Percentiles rank a stretch among this genome's conserved stretches.
phyloP scores from a whole-genome alignment of 116 monocot species.

The Zostera marina region DNA sequence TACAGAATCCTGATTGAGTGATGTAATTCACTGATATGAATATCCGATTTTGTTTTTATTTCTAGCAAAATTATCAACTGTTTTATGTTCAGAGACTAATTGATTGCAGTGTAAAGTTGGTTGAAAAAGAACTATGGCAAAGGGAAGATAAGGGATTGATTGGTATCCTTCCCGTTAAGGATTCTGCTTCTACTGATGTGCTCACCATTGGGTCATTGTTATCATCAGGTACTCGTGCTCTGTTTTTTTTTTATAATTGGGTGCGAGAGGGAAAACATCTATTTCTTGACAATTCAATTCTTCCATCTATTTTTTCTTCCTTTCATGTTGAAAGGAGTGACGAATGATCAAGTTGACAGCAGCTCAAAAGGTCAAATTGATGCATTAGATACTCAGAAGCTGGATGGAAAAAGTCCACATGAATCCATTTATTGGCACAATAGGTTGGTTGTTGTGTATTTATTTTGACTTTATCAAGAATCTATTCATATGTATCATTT shows the following conservation, averaged over 20 bases:
- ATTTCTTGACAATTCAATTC: background rate
- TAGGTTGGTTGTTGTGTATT: slow-evolving; percentile 22
- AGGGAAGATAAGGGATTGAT: slow-evolving; percentile 90
- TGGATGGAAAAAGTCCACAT: slow-evolving; percentile 57
- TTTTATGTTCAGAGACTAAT: slow-evolving; percentile 11
- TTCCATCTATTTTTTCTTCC: background rate
- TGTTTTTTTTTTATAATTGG: background rate
- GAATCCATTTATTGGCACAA: slow-evolving; percentile 85
- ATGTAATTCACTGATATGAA: no score
- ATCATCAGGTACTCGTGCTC: slow-evolving; percentile 37
- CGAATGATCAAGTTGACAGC: slow-evolving; percentile 40
- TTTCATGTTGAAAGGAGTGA: slow-evolving; percentile 19
- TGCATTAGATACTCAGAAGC: slow-evolving; percentile 47
- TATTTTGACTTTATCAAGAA: background rate
- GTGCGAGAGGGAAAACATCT: no score
- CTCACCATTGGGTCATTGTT: slow-evolving; percentile 26
- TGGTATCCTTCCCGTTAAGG: slow-evolving; percentile 77
- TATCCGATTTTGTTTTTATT: no score
- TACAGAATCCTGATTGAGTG: no score
- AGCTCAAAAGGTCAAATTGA: slow-evolving; percentile 31
- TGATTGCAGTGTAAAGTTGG: slow-evolving; percentile 70
- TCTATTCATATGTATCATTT: background rate
- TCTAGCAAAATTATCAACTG: no score
- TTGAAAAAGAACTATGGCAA: slow-evolving; percentile 90
- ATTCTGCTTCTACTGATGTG: slow-evolving; percentile 12